Conservation (phyloP, 805 yeast genomes). For the Metschnikowia kunwiensis region DNA sequence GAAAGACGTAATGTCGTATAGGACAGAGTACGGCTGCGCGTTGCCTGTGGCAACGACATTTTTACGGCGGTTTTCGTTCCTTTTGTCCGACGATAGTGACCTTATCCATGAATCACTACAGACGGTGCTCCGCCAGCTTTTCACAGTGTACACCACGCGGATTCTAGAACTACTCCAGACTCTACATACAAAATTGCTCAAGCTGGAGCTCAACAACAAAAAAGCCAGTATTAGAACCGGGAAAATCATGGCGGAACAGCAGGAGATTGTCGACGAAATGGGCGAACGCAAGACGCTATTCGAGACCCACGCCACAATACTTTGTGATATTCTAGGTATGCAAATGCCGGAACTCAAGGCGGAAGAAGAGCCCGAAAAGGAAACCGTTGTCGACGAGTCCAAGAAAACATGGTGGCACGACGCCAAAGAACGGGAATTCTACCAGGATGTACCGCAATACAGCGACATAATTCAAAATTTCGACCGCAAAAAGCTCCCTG, state of each 20-base stretch:
- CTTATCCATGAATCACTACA: constrained; percentile 10
- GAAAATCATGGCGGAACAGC: constrained; percentile 44
- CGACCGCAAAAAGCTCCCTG: constrained; percentile 10
- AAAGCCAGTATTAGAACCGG: constrained; percentile 69
- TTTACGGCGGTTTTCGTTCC: constrained; percentile 19
- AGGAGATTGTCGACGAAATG: constrained; percentile 8
- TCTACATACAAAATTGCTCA: constrained; percentile 34
- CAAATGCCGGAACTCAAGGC: constrained; percentile 21
- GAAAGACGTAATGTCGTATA: constrained; percentile 29
- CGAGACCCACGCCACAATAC: constrained; percentile 5
- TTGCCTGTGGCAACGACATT: constrained; percentile 46
- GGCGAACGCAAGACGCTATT: constrained; percentile 4
- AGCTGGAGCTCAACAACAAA: constrained; percentile 39
- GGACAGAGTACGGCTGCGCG: constrained; percentile 28
- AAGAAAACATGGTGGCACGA: constrained; percentile 53
- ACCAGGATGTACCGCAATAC: constrained; percentile 50
- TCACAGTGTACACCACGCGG: constrained; percentile 26
- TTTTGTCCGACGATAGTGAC: neutral
- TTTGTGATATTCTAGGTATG: constrained; percentile 12
- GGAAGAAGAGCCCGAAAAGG: constrained; percentile 23
- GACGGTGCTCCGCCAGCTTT: constrained; percentile 30
- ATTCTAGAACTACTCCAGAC: constrained; percentile 35
- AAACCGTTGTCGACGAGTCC: constrained; percentile 1
- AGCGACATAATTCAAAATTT: constrained; percentile 28
- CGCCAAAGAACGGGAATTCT: constrained; percentile 62